Conservation (phyloP, 1,284 basidiomycete genomes). For the Leccinum solheimii region DNA sequence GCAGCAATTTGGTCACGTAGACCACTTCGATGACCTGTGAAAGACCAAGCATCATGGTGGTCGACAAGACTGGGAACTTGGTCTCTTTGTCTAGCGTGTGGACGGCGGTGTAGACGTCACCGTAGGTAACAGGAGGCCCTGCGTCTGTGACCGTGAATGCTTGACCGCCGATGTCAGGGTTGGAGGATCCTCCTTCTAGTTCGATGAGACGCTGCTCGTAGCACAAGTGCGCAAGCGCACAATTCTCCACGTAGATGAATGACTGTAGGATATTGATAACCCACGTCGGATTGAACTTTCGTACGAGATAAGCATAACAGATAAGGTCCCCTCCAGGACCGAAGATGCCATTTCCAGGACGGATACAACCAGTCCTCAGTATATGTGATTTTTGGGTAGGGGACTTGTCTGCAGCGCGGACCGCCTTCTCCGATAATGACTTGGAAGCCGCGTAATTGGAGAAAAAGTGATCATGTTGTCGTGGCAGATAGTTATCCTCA, state of each 20-base stretch:
- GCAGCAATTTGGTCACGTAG: conserved; percentile 46
- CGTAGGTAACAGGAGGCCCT: conserved; percentile 58
- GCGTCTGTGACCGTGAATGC: conserved; percentile 65
- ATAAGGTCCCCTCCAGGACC: conserved; percentile 72
- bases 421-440: conserved; percentile 50
- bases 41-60: conserved; percentile 55
- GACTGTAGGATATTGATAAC: conserved; percentile 56
- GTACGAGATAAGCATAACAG: conserved; percentile 59
- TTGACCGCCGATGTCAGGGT: conserved; percentile 69
- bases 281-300: conserved; percentile 64
- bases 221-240: conserved; percentile 63
- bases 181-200: conserved; percentile 39
- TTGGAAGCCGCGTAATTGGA: conserved; percentile 72
- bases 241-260: conserved; percentile 73
- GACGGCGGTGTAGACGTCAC: conserved; percentile 57
- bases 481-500: conserved; percentile 48
- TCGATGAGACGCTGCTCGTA: conserved; percentile 68
- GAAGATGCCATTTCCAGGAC: conserved; percentile 74
- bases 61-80: conserved; percentile 52
- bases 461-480: conserved; percentile 57
- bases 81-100: conserved; percentile 51
- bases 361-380: conserved; percentile 66
- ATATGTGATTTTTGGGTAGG: conserved; percentile 34
- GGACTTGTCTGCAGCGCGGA: conserved; percentile 53
- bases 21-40: conserved; percentile 56